A percentile compares a stretch with the other conserved stretches of the same genome.
phyloP scores from a whole-genome alignment of 306 rosid species.

The Dryas octopetala region DNA sequence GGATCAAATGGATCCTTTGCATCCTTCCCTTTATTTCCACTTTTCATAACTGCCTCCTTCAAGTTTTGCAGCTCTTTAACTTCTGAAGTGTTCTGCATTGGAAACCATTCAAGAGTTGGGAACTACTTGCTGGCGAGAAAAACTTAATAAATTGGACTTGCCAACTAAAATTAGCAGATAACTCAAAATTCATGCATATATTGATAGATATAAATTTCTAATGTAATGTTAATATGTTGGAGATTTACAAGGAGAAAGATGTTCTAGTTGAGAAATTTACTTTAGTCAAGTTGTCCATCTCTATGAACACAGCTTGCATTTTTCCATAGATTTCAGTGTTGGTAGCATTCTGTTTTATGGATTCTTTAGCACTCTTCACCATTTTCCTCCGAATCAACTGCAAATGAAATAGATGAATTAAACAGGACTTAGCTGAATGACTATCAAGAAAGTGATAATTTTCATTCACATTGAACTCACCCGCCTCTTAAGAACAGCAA shows the following conservation, averaged over 20 bases:
- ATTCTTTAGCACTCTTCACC: conserved; percentile 83
- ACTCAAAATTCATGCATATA: background rate
- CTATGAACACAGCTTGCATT: conserved; percentile 79
- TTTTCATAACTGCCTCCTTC: conserved; percentile 66
- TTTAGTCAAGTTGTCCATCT: conserved; percentile 50
- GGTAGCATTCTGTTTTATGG: conserved; percentile 63
- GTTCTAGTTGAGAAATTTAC: background rate
- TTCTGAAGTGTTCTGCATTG: conserved; percentile 46
- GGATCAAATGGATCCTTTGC: conserved; percentile 56
- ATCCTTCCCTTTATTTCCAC: conserved; percentile 35
- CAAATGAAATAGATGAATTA: conserved; percentile 17
- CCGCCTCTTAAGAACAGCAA: conserved; percentile 75
- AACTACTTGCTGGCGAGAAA: background rate
- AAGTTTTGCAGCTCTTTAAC: conserved; percentile 71
- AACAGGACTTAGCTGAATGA: conserved; percentile 13
- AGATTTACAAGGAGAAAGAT: background rate
- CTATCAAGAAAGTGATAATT: background rate
- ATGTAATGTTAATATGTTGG: background rate
- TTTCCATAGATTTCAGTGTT: conserved; percentile 72
- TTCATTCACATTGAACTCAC: conserved; percentile 30
- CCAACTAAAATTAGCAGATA: background rate
- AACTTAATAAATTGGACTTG: too few relatives aligned
- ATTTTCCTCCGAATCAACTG: conserved; percentile 67
- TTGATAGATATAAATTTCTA: background rate
- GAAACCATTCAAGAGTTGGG: conserved; percentile 22